Evolutionary conservation across 2,329 filamentous ascomycete species (phyloP), one percentile per base, ranked within the genome.

Genomic region (Lojkania enalia): DNA sequence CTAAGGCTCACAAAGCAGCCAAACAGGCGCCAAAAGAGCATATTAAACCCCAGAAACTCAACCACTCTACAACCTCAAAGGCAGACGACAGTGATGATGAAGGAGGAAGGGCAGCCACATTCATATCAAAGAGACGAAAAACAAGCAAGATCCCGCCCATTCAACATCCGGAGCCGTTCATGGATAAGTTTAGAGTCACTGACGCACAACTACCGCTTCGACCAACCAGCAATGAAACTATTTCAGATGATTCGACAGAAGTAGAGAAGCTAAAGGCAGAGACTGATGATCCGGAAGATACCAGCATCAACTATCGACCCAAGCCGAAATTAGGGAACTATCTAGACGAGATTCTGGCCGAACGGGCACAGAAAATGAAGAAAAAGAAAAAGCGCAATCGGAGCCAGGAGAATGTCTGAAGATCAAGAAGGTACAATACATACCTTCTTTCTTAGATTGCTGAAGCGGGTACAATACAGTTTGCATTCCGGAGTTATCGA

Each of bases 331-430:
- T 72, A 38, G 68, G 68, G 1, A 80, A 73, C 48, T 82, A 78
- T 55, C 66, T 83, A 18, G 80, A 83, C 59, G 77, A 82, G 51
- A 61, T 83, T 13, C 62, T 77, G 1, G 67, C 66, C 2, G 67
- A 75, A 44, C 72, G 74, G 25, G 72, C 74, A 5, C 77, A 74
- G 52, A 81, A 80, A 67, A 77, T 76, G 58, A 75, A 73, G 54
- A 66, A 64, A 30, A 61, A 66, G 42, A 44, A 23, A 25, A 43
- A 44, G 20, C 20, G 15, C 33, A 51, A 44, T 14, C 48, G 41
- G 9, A 48, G 37, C 21, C 32, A 42, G 16, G 23, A 23, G 9
- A 37, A 15, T 12, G 25, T 37, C 13, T 29, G 33, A 13, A 20
- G 13, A 4, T n/a, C 35, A 5, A 27, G 18, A 31, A 16, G 19